These are phyloP conservation scores for Penicillium sp. DNA, from an alignment of 2,329 filamentous ascomycete genomes.

Conservation along the genomic window DNA sequence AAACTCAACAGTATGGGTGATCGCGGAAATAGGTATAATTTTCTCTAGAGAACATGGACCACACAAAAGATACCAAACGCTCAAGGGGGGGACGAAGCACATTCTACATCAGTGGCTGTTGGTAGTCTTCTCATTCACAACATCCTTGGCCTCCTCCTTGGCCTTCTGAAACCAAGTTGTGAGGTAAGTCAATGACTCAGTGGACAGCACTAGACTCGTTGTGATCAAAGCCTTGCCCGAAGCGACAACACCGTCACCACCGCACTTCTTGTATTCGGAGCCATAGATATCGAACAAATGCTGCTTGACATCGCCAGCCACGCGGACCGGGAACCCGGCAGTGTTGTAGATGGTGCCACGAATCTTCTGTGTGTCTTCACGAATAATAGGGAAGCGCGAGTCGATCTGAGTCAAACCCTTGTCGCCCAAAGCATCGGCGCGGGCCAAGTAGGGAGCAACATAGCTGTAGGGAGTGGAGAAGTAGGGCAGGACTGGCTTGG, in stretches of 20 bases:
- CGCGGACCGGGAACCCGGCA: slow-evolving; percentile 64
- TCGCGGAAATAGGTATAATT: slow-evolving; percentile 26
- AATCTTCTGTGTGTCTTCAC: slow-evolving; percentile 73
- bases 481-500: slow-evolving; percentile 77
- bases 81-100: slow-evolving; percentile 6
- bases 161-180: slow-evolving; percentile 62
- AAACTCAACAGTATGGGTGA: slow-evolving; percentile 1
- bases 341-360: slow-evolving; percentile 65
- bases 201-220: slow-evolving; percentile 68
- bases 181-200: slow-evolving; percentile 66
- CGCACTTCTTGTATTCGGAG: slow-evolving; percentile 52
- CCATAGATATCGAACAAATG: slow-evolving; percentile 50
- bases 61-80: slow-evolving; percentile 11
- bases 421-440: slow-evolving; percentile 77
- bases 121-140: slow-evolving; percentile 54
- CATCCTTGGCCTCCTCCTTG: slow-evolving; percentile 64
- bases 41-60: slow-evolving; percentile 25
- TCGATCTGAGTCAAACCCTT: slow-evolving; percentile 72
- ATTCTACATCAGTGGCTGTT: slow-evolving; percentile 33
- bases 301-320: slow-evolving; percentile 60
- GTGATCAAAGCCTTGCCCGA: slow-evolving; percentile 71
- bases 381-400: slow-evolving; percentile 70
- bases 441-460: slow-evolving; percentile 80
- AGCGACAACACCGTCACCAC: slow-evolving; percentile 64
- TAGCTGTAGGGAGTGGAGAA: slow-evolving; percentile 78